Evolutionary conservation across 768 basidiomycete species (phyloP), one percentile per base, ranked within the genome.

Genomic region (Daedaleopsis sinensis): DNA sequence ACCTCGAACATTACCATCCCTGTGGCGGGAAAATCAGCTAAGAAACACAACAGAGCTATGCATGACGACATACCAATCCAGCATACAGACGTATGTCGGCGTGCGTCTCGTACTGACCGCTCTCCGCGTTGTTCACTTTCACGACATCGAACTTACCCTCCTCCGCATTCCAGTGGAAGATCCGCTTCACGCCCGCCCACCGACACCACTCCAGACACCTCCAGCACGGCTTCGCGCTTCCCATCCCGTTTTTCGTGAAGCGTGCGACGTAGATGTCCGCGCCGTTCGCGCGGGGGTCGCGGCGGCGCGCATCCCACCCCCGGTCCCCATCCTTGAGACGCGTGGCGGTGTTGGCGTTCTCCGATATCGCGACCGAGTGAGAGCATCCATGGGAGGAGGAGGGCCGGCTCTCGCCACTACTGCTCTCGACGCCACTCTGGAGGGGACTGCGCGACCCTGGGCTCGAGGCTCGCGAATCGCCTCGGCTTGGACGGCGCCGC

Each of bases 141-240:
- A 83, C 71, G 47, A 82, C 75, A 2, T 76, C 76, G 48, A 79
- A 78, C 57, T 67, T 68, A 10, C 70, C 71, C 42, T 67, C 71
- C 18, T 66, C 71, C 8, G 68, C 72, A 56, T 82, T 77, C 79
- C 82, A 84, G 62, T 84, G 80, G 64, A 83, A 85, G 44, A 85
- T 78, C 43, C 84, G 78, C 71, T 79, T 82, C 60, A 86, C 78
- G 0, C 83, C 83, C 21, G 82, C 82, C 83, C 84, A 85, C 47
- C 73, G 72, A 65, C 82, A 85, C 82, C 82, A 86, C 57, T 81
- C 78, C 36, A 86, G 59, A 58, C 84, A 85, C 46, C 84, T 72
- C 80, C 82, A 83, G 67, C 83, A 85, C 37, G 84, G 84, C 68
- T 75, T 77, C 15, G 83, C 79, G 52, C 71, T 73, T n/a, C 81